Percentiles rank a stretch among this genome's conserved stretches.
Evolutionary conservation across 108 stramenopile species (phyloP).

Genomic region (Fistulifera pelliculosa): DNA sequence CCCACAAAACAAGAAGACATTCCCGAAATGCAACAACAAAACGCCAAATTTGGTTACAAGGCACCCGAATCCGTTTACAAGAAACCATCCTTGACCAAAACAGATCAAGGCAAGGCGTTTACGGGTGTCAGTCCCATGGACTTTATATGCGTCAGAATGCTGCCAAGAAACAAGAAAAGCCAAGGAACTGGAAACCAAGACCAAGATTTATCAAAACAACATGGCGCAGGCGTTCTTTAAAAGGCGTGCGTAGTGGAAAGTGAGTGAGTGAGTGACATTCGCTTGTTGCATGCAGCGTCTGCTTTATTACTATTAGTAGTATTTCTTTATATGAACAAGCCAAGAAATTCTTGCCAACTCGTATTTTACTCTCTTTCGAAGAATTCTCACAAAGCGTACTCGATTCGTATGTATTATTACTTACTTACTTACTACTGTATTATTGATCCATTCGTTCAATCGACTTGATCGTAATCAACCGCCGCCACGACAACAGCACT

Average conservation of each 20-base stretch:
- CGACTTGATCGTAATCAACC: slow-evolving; percentile 1
- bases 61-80: slow-evolving; percentile 13
- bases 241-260: not conserved
- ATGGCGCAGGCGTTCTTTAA: slow-evolving; percentile 7
- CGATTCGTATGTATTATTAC: too few relatives aligned
- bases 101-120: slow-evolving; percentile 6
- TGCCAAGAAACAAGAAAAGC: slow-evolving; percentile 9
- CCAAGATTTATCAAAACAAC: slow-evolving; percentile 11
- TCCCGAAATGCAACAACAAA: slow-evolving; percentile 2
- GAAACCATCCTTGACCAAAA: slow-evolving; percentile 2
- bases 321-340: too few relatives aligned
- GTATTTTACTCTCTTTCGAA: too few relatives aligned
- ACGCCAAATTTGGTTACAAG: slow-evolving; percentile 11
- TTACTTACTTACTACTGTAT: too few relatives aligned
- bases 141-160: slow-evolving; percentile 14
- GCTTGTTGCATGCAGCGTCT: too few relatives aligned
- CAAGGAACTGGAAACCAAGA: slow-evolving; percentile 10
- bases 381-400: too few relatives aligned
- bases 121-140: slow-evolving; percentile 14
- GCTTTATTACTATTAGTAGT: too few relatives aligned
- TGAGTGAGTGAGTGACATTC: too few relatives aligned
- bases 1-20: not conserved
- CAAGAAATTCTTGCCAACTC: too few relatives aligned
- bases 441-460: not conserved
- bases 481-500: not conserved